Conservation (phyloP, 2,329 filamentous ascomycete species). For the Colletotrichum acutatum region DNA sequence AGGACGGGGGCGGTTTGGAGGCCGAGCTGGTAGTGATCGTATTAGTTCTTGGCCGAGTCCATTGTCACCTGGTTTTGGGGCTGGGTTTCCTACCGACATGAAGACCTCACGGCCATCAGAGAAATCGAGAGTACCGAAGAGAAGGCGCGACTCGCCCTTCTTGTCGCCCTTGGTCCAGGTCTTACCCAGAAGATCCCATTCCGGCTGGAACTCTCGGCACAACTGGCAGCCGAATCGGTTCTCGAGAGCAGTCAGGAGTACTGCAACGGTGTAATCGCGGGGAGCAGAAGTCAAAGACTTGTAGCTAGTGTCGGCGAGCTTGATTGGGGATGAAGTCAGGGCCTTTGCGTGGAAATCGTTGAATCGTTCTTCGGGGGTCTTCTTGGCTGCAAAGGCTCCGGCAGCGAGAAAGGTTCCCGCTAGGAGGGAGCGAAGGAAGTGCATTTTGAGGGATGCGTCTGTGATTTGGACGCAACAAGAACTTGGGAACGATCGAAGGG, state of each 20-base stretch:
- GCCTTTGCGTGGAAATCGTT: conserved; percentile 76
- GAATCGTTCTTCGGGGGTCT: conserved; percentile 74
- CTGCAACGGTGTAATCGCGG: conserved; percentile 83
- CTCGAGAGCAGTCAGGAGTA: conserved; percentile 90
- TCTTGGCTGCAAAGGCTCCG: conserved; percentile 71
- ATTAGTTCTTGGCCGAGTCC: conserved; percentile 11
- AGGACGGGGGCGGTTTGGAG: conserved; percentile 95
- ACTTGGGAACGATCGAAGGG: conserved; percentile 38
- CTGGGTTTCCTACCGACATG: conserved; percentile 74
- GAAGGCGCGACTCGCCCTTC: conserved; percentile 74
- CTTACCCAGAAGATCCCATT: conserved; percentile 88
- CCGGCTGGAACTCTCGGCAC: conserved; percentile 91
- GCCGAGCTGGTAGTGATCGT: conserved; percentile 72
- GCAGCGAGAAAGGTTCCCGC: conserved; percentile 71
- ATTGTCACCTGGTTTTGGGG: not conserved
- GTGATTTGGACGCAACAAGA: not conserved
- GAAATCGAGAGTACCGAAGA: conserved; percentile 92
- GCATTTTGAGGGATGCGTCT: conserved; percentile 66
- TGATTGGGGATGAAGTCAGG: conserved; percentile 73
- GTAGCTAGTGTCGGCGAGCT: conserved; percentile 82
- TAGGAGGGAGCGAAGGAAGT: conserved; percentile 71
- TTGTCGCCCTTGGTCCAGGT: conserved; percentile 91
- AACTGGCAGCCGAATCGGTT: conserved; percentile 84
- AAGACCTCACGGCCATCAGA: conserved; percentile 85
- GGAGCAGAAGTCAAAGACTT: conserved; percentile 79